Evolutionary conservation across 78 protist genomes (phyloP).

Genomic region (Monocercomonoides exilis): DNA sequence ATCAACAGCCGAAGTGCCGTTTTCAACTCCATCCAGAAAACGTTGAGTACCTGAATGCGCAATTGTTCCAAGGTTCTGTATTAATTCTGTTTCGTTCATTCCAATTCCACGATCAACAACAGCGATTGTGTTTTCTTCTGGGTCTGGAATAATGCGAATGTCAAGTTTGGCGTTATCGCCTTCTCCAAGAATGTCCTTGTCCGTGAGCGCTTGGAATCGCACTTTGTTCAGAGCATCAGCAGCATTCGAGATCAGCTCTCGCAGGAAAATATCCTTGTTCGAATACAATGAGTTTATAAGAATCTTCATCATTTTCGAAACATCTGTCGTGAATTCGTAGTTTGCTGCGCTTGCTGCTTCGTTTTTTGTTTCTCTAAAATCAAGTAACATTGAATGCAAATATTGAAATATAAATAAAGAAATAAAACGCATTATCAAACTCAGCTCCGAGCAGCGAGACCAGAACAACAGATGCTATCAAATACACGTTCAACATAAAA

Average conservation of each 20-base stretch:
- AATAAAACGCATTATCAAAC: no score
- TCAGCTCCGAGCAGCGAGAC: no score
- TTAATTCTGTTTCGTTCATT: conserved; percentile 32
- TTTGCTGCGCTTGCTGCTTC: no score
- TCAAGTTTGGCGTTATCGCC: conserved; percentile 76
- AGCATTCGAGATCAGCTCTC: conserved; percentile 34
- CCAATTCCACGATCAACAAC: conserved; percentile 47
- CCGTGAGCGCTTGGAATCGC: conserved; percentile 83
- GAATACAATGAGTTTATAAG: conserved; percentile 36
- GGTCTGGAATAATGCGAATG: conserved; percentile 49
- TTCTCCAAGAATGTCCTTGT: conserved; percentile 54
- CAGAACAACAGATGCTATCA: no score
- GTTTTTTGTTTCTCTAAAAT: no score
- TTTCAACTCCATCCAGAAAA: conserved; percentile 69
- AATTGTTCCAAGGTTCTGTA: conserved; percentile 64
- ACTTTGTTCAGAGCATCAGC: conserved; percentile 43
- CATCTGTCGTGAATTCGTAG: no score
- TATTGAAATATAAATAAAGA: no score
- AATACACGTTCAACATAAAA: no score
- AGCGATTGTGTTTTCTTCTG: conserved; percentile 1
- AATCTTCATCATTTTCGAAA: conserved; percentile 9
- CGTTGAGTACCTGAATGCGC: conserved; percentile 79
- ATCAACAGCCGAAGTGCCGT: conserved; percentile 75
- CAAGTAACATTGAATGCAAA: no score
- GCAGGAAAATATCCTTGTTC: conserved; percentile 14